These are phyloP conservation scores for Thyridium curvatum DNA, from an alignment of 2,329 filamentous ascomycete genomes.

Conservation along the genomic window DNA sequence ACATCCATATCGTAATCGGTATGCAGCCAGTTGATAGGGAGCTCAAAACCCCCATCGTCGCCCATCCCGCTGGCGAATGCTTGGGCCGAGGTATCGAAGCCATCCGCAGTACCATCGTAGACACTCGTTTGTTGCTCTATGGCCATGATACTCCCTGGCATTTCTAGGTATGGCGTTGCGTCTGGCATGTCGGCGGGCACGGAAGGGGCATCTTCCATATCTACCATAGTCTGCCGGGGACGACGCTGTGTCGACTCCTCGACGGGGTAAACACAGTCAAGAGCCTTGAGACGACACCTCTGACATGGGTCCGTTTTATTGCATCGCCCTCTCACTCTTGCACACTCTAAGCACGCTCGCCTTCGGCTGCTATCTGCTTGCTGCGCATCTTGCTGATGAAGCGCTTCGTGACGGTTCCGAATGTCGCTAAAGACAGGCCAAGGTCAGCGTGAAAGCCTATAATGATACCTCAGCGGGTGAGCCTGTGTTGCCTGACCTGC, in stretches of 20 bases:
- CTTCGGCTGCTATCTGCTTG: constrained; percentile 9
- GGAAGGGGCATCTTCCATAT: too few relatives aligned
- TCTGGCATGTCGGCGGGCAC: too few relatives aligned
- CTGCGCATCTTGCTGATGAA: constrained; percentile 11
- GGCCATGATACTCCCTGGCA: not conserved
- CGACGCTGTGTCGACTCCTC: not conserved
- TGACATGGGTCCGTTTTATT: constrained; percentile 19
- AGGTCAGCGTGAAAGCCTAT: not conserved
- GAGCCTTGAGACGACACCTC: constrained; percentile 15
- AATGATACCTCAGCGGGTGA: too few relatives aligned
- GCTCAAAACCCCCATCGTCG: not conserved
- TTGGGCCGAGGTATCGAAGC: too few relatives aligned
- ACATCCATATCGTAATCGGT: constrained; percentile 13
- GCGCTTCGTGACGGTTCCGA: constrained; percentile 8
- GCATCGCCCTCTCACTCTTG: constrained; percentile 18
- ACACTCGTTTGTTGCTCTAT: not conserved
- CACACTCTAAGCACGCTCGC: constrained; percentile 20
- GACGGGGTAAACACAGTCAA: constrained; percentile 17
- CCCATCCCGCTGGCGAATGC: too few relatives aligned
- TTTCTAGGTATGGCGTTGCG: too few relatives aligned
- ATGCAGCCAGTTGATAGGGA: constrained; percentile 16
- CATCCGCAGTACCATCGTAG: not conserved
- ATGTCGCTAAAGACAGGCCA: constrained; percentile 1
- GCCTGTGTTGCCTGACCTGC: too few relatives aligned
- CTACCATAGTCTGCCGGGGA: too few relatives aligned